Evolutionary conservation across 75 land plant species (phyloP).

Genomic region (Selaginella moellendorffii): DNA sequence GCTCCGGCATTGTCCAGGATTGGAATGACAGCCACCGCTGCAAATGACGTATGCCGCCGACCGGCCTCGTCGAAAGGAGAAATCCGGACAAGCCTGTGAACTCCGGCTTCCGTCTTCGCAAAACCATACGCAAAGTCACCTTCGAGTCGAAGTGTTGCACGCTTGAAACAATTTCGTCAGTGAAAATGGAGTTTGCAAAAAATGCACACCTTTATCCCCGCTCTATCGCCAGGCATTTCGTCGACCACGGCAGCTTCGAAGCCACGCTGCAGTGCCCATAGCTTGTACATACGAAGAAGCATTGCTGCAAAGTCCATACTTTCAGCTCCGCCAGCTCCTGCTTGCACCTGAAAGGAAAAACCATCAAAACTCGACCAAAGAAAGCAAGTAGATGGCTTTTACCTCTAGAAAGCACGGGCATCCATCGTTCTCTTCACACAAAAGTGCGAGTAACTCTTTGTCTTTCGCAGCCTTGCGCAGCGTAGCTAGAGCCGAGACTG

Average conservation of each 20-base stretch:
- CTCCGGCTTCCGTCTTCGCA: constrained; percentile 95
- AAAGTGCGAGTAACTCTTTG: constrained; percentile 68
- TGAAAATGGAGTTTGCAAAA: too few species aligned
- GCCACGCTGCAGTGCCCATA: constrained; percentile 65
- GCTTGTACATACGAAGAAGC: constrained; percentile 82
- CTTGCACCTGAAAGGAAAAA: constrained; percentile 96
- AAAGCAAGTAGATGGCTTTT: neutral
- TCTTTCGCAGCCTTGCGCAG: constrained; percentile 65
- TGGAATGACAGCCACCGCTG: constrained; percentile 96
- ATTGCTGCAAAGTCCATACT: constrained; percentile 99
- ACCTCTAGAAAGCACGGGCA: constrained; percentile 96
- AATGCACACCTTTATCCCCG: constrained; percentile 84
- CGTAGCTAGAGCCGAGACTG: constrained; percentile 35
- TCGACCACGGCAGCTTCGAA: constrained; percentile 57
- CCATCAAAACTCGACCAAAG: too few species aligned
- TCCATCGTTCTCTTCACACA: constrained; percentile 68
- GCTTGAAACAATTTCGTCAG: too few species aligned
- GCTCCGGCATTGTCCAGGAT: constrained; percentile 48
- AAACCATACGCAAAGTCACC: constrained; percentile 93
- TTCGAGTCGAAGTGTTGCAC: constrained; percentile 87
- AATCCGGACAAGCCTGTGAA: constrained; percentile 85
- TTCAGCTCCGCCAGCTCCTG: constrained; percentile 97
- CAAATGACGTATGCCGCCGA: constrained; percentile 97
- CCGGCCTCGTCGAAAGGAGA: constrained; percentile 87
- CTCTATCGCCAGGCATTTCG: constrained; percentile 93